Base-by-base conservation (phyloP, 768 basidiomycete species). In the Saitozyma podzolica region DNA sequence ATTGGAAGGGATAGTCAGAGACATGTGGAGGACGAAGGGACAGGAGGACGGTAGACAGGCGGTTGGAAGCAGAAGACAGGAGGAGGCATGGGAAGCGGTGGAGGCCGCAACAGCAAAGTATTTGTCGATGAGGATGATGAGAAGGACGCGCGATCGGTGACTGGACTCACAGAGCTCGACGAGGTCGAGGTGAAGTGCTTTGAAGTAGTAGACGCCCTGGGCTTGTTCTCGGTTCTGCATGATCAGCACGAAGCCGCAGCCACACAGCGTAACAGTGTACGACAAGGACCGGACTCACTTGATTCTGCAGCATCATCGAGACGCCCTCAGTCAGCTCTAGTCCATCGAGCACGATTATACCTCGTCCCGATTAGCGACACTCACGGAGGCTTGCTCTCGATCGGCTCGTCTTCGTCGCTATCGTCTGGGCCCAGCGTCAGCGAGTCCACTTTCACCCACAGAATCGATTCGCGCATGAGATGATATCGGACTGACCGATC, bases 351-450 rank as follows among this genome's bases (percentile, higher is more conserved):
- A 17, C 17, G 8, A 6, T 48, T 39, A 11, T 5, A 47, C 41
- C 48, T 58, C 9, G 47, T 6, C 14, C 19, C 40, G 40, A n/a
- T 5, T 29, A 29, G 29, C 5, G 29, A 55, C 20, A 19, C 11
- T 54, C 50, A 54, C 10, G 29, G 19, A 39, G 69, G 64, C 51
- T 71, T 71, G 45, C 17, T 50, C 17, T 63, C 65, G 8, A 69
- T 56, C 4, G 40, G 42, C 13, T 61, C 65, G 9, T 74, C 73
- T n/a, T 74, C 73, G 42, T 74, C 73, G 29, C 70, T 72, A 49
- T 74, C 73, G 43, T 71, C 73, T 72, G 50, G 29, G 29, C 14
- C 13, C 1, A 1, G 40, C 19, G 3, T 39, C n/a, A 53, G 9
- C 17, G 14, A 14, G 29, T 43, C 17, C 40, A 16, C 50, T 13